Evolutionary conservation across 2,329 filamentous ascomycete genomes (phyloP), one percentile per base, ranked within the genome.

Genomic region (Botrytis tulipae): DNA sequence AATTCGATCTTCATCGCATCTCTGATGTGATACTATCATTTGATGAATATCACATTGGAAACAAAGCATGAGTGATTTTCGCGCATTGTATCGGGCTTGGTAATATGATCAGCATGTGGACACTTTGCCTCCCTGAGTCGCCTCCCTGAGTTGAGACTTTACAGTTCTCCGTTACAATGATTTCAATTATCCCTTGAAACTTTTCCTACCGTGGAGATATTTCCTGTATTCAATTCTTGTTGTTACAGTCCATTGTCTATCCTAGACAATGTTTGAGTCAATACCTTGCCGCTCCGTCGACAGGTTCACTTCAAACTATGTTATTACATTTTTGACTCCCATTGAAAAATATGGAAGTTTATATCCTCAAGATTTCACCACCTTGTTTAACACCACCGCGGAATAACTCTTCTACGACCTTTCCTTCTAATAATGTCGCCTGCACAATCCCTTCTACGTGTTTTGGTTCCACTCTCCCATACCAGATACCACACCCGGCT

Each of bases 401-500:
- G 76, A 94, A 93, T 80, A 93, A 83, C 75, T 94, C 91, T 42
- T 84, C 85, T 44, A 96, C 88, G 0, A 96, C 87, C 44, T 85
- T 88, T 0, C 93, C 92, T 37, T 85, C 85, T 10, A 89, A 62
- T 0, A 96, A 83, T 8, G 93, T 95, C 84, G 94, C 90, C 32
- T 85, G 83, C 8, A 96, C 86, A 65, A 96, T 88, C 0, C 93
- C 93, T 80, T 94, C 91, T 0, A 95, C 92, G 80, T 95, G 88
- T 79, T 86, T 87, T 5, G 92, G 91, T 77, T 92, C 91, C 2
- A 96, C 91, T 59, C 93, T 84, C 0, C 93, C 93, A 81, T 96
- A 96, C 93, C 93, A 96, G 4, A 96, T 87, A 0, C 93, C 93
- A 78, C 88, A 88, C 0, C 93, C 92, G 1, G 88, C 89, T 69